Evolutionary conservation across 2,329 filamentous ascomycete species (phyloP).

Genomic region (Alternaria gansuensis): DNA sequence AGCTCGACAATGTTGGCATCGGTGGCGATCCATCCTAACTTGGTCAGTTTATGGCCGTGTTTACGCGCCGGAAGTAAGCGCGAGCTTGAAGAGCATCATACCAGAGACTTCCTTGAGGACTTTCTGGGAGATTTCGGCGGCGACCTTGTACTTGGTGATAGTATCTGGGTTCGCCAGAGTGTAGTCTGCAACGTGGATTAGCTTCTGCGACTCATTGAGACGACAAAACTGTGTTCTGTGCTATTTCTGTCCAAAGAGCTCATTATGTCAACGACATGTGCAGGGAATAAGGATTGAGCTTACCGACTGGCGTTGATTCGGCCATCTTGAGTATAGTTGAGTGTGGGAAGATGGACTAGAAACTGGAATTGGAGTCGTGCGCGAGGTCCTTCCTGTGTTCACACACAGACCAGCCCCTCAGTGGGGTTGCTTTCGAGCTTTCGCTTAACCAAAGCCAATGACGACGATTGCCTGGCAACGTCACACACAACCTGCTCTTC

Average conservation of each 20-base stretch:
- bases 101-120: conserved; percentile 84
- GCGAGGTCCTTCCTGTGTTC: conserved; percentile 43
- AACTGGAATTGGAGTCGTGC: conserved; percentile 37
- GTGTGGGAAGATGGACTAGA: conserved; percentile 33
- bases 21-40: conserved; percentile 73
- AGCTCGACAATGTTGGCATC: conserved; percentile 93
- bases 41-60: conserved; percentile 37
- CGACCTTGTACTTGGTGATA: conserved; percentile 98
- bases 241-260: conserved; percentile 13
- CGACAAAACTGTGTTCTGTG: conserved; percentile 24
- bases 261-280: background rate
- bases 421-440: conserved; percentile 36
- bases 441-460: conserved; percentile 46
- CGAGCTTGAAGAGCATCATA: conserved; percentile 43
- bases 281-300: conserved; percentile 15
- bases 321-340: conserved; percentile 47
- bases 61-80: conserved; percentile 6
- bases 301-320: conserved; percentile 47
- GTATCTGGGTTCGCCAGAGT: conserved; percentile 91
- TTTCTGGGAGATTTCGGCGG: conserved; percentile 93
- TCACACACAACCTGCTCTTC: conserved; percentile 18
- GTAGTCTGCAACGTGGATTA: conserved; percentile 70
- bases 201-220: conserved; percentile 35
- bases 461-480: conserved; percentile 28
- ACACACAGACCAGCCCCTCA: conserved; percentile 45